A percentile compares a stretch with the other conserved stretches of the same genome.
phyloP scores from a whole-genome alignment of 2,329 filamentous ascomycete species.

The Endothia cerciana region DNA sequence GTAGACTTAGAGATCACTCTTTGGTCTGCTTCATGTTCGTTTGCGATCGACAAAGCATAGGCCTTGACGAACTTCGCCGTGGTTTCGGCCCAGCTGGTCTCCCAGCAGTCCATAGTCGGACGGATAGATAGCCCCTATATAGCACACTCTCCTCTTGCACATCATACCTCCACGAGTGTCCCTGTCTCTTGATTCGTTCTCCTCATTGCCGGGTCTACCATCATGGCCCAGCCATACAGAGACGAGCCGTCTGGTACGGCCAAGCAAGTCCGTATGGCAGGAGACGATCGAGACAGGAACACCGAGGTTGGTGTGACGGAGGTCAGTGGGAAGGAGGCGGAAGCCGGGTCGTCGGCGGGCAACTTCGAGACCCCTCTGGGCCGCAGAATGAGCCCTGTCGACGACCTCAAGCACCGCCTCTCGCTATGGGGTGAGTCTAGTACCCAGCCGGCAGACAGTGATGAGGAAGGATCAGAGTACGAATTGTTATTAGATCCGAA shows the following conservation, averaged over 20 bases:
- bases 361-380: constrained; percentile 28
- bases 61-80: constrained; percentile 4
- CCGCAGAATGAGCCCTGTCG: constrained; percentile 34
- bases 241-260: constrained; percentile 41
- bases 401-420: constrained; percentile 42
- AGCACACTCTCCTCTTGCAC: constrained; percentile 29
- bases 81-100: constrained; percentile 26
- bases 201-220: constrained; percentile 30
- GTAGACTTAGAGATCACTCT: neutral
- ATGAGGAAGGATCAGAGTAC: constrained; percentile 55
- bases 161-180: constrained; percentile 7
- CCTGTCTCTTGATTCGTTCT: constrained; percentile 31
- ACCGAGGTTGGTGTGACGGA: constrained; percentile 36
- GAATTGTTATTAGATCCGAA: constrained; percentile 62
- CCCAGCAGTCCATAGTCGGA: constrained; percentile 13
- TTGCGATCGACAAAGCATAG: constrained; percentile 28
- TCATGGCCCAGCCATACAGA: constrained; percentile 39
- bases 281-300: constrained; percentile 35
- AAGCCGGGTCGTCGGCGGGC: constrained; percentile 27
- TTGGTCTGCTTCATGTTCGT: constrained; percentile 33
- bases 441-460: constrained; percentile 41
- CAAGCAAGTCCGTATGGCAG: constrained; percentile 31
- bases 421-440: constrained; percentile 48
- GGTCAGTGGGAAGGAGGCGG: constrained; percentile 38
- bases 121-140: constrained; percentile 32